A percentile compares a stretch with the other conserved stretches of the same genome.
These are phyloP conservation scores for Cyberlindnera xishuangbannaensis DNA, from an alignment of 805 yeast genomes.

Conservation along the genomic window DNA sequence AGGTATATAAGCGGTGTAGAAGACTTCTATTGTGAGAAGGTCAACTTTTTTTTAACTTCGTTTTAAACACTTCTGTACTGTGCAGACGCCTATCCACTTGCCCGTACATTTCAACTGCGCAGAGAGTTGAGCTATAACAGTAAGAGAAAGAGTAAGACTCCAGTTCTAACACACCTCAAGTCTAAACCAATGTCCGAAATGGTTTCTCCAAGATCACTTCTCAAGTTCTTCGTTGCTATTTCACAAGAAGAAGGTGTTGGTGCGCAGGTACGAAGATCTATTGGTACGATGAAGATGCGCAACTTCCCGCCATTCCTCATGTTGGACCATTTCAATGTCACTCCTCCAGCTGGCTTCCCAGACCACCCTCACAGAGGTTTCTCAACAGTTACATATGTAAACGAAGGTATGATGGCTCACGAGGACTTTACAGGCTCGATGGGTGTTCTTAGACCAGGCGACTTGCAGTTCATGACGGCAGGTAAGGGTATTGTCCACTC, in stretches of 20 bases:
- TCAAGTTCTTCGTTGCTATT: slow-evolving; percentile 48
- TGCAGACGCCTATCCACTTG: no score
- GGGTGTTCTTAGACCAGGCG: slow-evolving; percentile 76
- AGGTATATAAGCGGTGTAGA: no score
- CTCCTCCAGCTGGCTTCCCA: slow-evolving; percentile 69
- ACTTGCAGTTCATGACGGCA: slow-evolving; percentile 91
- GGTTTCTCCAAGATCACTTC: slow-evolving; percentile 38
- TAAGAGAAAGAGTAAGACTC: no score
- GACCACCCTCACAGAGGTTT: slow-evolving; percentile 83
- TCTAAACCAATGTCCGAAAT: no score
- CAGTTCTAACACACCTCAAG: no score
- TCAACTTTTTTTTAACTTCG: no score
- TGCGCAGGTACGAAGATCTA: slow-evolving; percentile 77
- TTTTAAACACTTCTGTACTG: no score
- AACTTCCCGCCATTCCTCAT: slow-evolving; percentile 78
- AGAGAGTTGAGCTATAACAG: no score
- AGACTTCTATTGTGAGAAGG: no score
- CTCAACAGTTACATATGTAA: slow-evolving; percentile 68
- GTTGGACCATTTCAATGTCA: slow-evolving; percentile 70
- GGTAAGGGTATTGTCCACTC: slow-evolving; percentile 83
- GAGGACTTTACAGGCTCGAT: slow-evolving; percentile 85
- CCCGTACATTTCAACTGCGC: no score
- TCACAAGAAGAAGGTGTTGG: slow-evolving; percentile 86
- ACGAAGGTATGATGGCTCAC: slow-evolving; percentile 66
- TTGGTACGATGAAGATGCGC: slow-evolving; percentile 62